These are phyloP conservation scores for Myrica gale DNA, from an alignment of 306 rosid genomes.

Conservation along the genomic window DNA sequence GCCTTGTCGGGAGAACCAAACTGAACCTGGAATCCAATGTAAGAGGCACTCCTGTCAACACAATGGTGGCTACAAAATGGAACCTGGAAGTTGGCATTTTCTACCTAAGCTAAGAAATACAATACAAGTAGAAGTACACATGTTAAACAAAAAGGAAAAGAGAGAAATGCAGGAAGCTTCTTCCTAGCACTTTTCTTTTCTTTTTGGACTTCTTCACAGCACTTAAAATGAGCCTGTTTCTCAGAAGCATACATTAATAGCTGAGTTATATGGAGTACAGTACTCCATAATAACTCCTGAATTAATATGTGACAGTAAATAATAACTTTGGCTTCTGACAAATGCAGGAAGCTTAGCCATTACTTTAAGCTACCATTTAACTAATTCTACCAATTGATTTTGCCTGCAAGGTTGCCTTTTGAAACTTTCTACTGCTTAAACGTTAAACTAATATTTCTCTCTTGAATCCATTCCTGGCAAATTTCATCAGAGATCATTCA, in stretches of 20 bases:
- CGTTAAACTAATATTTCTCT: background rate
- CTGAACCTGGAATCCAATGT: too few species aligned
- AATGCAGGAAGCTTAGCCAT: background rate
- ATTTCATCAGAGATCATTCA: background rate
- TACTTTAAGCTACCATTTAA: background rate
- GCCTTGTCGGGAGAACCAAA: too few species aligned
- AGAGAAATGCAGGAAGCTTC: too few species aligned
- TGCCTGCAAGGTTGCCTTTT: background rate
- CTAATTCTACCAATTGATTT: background rate
- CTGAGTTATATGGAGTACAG: background rate
- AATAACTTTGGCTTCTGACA: background rate
- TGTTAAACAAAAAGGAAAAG: background rate
- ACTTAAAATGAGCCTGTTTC: background rate
- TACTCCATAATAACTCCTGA: background rate
- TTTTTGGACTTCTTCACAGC: background rate
- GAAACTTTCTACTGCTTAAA: background rate
- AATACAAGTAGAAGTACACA: background rate
- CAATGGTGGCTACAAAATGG: too few species aligned
- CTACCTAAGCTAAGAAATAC: too few species aligned
- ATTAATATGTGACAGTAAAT: background rate
- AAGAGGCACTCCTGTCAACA: too few species aligned
- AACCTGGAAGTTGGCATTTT: too few species aligned
- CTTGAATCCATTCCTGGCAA: background rate
- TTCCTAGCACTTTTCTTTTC: background rate
- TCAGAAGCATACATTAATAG: background rate